Evolutionary conservation across 345 rosid species (phyloP), one percentile per base, ranked within the genome.

Genomic region (Lumnitzera littorea): DNA sequence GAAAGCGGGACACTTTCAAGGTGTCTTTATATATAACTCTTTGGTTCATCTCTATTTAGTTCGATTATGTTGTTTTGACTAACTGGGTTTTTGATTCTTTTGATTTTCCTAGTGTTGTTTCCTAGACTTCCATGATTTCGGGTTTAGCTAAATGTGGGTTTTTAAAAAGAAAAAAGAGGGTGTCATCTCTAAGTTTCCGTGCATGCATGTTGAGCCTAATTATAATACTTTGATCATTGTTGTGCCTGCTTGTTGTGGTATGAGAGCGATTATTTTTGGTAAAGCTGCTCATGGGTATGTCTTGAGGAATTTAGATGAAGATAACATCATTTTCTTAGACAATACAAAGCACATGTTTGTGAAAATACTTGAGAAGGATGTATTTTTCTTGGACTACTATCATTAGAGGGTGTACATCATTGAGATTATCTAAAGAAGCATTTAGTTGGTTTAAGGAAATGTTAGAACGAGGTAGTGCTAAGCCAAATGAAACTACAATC

Each of bases 341-440:
- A n/a, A 54, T 13, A 70, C 64, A 3, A 15, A 53, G 16, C 23
- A 48, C 59, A 51, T 73, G 67, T 73, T 69, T 61, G 70, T 48
- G 57, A 61, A 65, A 56, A 68, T 73, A 70, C 73, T 60, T 12
- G 25, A 64, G 31, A 65, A 64, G 57, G 77, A 69, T 61, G 70
- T 73, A 1, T 61, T 68, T 20, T 61, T 69, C 70, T 53, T 73
- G 77, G 73, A 64, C 64, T 47, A 64, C 53, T 14, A 48, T 73
- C 60, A 56, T 64, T 8, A 73, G 77, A 5, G 67, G 77, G 14
- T 64, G 65, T 46, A 70, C 50, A 15, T 46, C 47, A 43, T 47
- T 54, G 48, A 70, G 70, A 20, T 57, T 23, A 13, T 53, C 56
- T 25, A 61, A 64, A 50, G 69, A 68, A 24, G 67, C 77, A 14